phyloP scores from a whole-genome alignment of 2,329 filamentous ascomycete genomes.

The Tolypocladium ophioglossoides region DNA sequence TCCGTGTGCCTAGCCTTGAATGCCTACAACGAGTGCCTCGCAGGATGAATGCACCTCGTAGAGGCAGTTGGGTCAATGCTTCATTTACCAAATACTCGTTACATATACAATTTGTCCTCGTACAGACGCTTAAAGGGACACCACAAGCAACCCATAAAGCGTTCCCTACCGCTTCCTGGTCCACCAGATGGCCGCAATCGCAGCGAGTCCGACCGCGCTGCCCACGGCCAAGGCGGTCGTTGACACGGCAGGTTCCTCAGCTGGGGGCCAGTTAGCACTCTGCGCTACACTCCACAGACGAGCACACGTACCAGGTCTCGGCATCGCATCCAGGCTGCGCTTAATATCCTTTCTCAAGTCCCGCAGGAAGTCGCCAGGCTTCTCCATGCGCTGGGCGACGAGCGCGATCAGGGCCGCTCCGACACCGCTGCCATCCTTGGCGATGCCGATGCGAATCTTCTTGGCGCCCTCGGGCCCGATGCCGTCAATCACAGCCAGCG shows the following conservation, averaged over 20 bases:
- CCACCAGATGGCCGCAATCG: slow-evolving; percentile 28
- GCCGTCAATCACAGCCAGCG: slow-evolving; percentile 62
- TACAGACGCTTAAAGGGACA: neutral
- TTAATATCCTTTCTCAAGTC: slow-evolving; percentile 29
- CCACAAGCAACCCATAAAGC: neutral
- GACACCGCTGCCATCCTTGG: slow-evolving; percentile 79
- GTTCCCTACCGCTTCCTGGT: slow-evolving; percentile 15
- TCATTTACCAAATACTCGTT: neutral
- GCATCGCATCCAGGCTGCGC: slow-evolving; percentile 21
- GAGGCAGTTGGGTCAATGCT: neutral
- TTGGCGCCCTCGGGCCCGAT: slow-evolving; percentile 72
- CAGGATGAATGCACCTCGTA: neutral
- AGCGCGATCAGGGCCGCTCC: slow-evolving; percentile 91
- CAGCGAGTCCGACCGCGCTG: slow-evolving; percentile 24
- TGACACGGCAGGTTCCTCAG: slow-evolving; percentile 18
- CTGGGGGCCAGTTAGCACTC: slow-evolving; percentile 14
- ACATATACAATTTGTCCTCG: slow-evolving; percentile 2
- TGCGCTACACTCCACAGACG: too few relatives aligned
- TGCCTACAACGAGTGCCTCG: neutral
- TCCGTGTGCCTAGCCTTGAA: neutral
- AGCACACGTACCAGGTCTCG: slow-evolving; percentile 17
- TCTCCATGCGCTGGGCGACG: slow-evolving; percentile 63
- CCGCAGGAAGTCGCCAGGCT: slow-evolving; percentile 32
- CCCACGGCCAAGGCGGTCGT: slow-evolving; percentile 21
- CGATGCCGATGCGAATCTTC: slow-evolving; percentile 86